A percentile compares a stretch with the other conserved stretches of the same genome.
These are phyloP conservation scores for Lepidium didymum DNA, from an alignment of 345 rosid genomes.

Conservation along the genomic window DNA sequence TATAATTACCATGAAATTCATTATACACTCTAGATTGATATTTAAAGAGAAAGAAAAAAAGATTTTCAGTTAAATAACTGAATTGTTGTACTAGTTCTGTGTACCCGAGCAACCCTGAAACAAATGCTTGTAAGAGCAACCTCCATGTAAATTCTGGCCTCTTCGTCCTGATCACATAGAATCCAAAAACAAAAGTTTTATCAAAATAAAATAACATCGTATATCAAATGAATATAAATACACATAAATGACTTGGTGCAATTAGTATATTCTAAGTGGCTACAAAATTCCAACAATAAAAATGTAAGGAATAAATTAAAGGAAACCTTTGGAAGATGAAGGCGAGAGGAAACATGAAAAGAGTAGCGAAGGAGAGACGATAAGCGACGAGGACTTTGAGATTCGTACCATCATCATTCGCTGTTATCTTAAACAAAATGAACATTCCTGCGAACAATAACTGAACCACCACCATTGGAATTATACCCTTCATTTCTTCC, in stretches of 20 bases:
- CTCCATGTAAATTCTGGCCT: conserved; percentile 45
- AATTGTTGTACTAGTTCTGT: background rate
- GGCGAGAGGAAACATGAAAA: conserved; percentile 32
- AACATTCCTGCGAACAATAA: conserved; percentile 25
- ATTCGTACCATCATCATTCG: conserved; percentile 25
- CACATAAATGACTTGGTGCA: background rate
- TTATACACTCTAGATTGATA: background rate
- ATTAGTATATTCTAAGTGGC: background rate
- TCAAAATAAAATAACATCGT: background rate
- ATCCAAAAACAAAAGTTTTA: background rate
- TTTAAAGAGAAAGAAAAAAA: too few relatives aligned
- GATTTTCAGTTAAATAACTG: background rate
- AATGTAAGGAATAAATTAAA: background rate
- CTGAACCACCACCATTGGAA: conserved; percentile 33
- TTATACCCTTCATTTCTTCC: conserved; percentile 18
- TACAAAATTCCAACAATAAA: background rate
- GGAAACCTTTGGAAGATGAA: conserved; percentile 34
- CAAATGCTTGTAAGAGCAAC: conserved; percentile 35
- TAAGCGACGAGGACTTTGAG: conserved; percentile 32
- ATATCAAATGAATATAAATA: background rate
- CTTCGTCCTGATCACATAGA: conserved; percentile 22
- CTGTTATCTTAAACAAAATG: conserved; percentile 34
- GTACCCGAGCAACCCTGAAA: conserved; percentile 51
- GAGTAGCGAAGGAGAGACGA: conserved; percentile 32
- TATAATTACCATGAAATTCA: background rate